These are phyloP conservation scores for Septoria linicola DNA, from an alignment of 2,329 filamentous ascomycete genomes.

Conservation along the genomic window DNA sequence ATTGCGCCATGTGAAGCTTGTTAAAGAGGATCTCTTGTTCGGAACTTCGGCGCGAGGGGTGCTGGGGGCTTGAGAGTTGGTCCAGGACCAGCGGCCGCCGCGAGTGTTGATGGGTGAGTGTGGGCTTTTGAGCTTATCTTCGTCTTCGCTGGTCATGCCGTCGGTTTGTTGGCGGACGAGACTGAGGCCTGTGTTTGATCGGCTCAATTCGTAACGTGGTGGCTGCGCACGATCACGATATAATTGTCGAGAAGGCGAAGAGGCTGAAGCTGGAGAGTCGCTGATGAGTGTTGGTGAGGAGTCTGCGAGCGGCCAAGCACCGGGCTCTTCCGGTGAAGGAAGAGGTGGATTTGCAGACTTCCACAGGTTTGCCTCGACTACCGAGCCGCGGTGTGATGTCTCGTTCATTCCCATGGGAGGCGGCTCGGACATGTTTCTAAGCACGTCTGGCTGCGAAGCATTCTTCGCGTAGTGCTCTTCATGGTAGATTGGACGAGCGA, in stretches of 20 bases:
- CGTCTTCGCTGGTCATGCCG: not conserved
- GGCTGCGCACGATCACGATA: not conserved
- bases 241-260: not conserved
- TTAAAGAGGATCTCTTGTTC: not conserved
- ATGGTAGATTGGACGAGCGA: conserved; percentile 30
- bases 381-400: not conserved
- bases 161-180: not conserved
- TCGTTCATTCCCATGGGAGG: not conserved
- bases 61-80: not conserved
- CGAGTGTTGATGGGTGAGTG: not conserved
- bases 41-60: conserved; percentile 1
- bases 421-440: conserved; percentile 1
- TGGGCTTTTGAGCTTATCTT: not conserved
- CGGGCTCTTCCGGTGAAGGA: conserved; percentile 1
- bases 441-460: conserved; percentile 26
- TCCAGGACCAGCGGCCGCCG: conserved; percentile 7
- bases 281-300: not conserved
- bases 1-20: not conserved
- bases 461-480: conserved; percentile 29
- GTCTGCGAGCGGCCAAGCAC: not conserved
- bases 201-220: conserved; percentile 2
- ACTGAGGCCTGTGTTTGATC: not conserved
- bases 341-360: conserved; percentile 17
- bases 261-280: not conserved
- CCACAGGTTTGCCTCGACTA: conserved; percentile 5